phyloP scores from a whole-genome alignment of 1,139 yeast genomes.

The Geotrichum klebahnii region DNA sequence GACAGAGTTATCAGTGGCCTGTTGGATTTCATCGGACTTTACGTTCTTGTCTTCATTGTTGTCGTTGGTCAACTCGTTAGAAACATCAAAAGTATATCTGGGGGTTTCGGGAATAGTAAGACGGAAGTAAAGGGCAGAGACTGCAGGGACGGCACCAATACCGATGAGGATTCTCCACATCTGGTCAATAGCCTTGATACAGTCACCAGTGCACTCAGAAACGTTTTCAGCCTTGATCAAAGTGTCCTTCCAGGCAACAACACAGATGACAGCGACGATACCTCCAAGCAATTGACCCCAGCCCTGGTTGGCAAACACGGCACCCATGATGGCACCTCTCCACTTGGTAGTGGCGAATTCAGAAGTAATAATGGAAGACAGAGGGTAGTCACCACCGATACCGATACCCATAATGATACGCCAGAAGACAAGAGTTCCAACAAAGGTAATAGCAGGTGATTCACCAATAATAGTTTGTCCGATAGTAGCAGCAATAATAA shows the following conservation, averaged over 20 bases:
- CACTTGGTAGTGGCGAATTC: constrained; percentile 39
- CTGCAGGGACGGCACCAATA: constrained; percentile 84
- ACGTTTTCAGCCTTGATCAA: constrained; percentile 63
- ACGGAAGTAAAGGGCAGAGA: constrained; percentile 77
- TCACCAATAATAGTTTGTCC: constrained; percentile 58
- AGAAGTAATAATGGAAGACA: constrained; percentile 62
- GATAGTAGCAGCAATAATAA: constrained; percentile 73
- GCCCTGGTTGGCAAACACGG: constrained; percentile 45
- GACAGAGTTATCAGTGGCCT: constrained; percentile 43
- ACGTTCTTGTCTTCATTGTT: constrained; percentile 51
- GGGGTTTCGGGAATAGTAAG: constrained; percentile 92
- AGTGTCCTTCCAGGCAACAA: constrained; percentile 47
- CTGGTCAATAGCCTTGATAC: constrained; percentile 77
- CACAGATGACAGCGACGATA: constrained; percentile 37
- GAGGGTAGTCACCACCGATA: constrained; percentile 99
- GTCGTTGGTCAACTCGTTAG: constrained; percentile 54
- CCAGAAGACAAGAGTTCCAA: constrained; percentile 51
- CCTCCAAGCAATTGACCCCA: constrained; percentile 46
- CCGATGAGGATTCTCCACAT: constrained; percentile 92
- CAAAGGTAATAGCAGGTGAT: constrained; percentile 58
- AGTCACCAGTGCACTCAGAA: constrained; percentile 52
- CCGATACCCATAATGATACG: constrained; percentile 49
- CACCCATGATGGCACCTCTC: constrained; percentile 43
- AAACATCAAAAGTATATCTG: constrained; percentile 75
- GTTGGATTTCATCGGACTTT: constrained; percentile 47